Conservation (phyloP, 2,329 filamentous ascomycete species). For the Cytospora schulzeri region DNA sequence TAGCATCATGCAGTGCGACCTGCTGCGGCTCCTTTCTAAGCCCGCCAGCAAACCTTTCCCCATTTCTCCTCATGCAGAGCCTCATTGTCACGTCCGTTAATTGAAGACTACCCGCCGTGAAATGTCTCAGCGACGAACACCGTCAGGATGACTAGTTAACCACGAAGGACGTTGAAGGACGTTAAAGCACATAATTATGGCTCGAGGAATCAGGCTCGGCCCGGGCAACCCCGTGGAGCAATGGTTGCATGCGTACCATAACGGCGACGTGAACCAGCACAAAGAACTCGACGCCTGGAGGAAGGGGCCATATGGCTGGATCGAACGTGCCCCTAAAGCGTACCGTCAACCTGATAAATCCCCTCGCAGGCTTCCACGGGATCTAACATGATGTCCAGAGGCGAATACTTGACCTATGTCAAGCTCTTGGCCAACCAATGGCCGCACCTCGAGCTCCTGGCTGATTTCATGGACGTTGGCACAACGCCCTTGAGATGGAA, state of each 20-base stretch:
- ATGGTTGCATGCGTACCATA: constrained; percentile 22
- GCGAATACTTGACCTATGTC: constrained; percentile 20
- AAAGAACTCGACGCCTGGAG: neutral
- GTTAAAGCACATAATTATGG: constrained; percentile 3
- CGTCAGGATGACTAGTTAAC: neutral
- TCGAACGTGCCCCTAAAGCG: neutral
- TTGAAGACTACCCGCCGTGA: neutral
- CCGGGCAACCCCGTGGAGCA: constrained; percentile 13
- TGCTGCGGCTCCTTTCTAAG: constrained; percentile 16
- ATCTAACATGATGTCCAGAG: constrained; percentile 6
- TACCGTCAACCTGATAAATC: neutral
- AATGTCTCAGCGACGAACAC: neutral
- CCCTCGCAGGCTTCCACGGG: neutral
- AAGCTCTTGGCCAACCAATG: constrained; percentile 4
- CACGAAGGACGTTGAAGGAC: neutral
- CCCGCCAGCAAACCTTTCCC: constrained; percentile 5
- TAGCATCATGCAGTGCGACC: constrained; percentile 25
- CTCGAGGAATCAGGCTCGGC: constrained; percentile 15
- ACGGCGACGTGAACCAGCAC: constrained; percentile 21
- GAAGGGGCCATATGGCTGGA: constrained; percentile 10
- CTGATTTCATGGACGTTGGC: constrained; percentile 29
- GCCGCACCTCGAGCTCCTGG: constrained; percentile 27
- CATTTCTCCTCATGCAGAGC: constrained; percentile 10
- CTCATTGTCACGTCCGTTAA: constrained; percentile 2
- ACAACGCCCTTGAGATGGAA: constrained; percentile 27